Evolutionary conservation across 2,329 filamentous ascomycete genomes (phyloP).

Genomic region (Phialocephala sp.): DNA sequence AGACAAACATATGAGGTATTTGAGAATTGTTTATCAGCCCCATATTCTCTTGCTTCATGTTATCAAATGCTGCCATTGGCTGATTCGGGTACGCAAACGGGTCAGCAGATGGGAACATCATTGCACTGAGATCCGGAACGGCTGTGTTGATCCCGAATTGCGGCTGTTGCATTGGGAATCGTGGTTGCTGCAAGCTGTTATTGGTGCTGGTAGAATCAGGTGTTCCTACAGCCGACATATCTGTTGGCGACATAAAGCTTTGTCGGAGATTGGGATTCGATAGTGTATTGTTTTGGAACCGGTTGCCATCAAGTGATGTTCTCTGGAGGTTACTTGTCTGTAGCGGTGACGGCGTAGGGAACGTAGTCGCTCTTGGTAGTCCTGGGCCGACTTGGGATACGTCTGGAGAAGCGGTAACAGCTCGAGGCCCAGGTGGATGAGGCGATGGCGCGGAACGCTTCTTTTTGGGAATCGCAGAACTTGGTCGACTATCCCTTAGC

Average conservation of each 20-base stretch:
- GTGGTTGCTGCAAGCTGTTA: constrained; percentile 28
- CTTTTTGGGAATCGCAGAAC: constrained; percentile 51
- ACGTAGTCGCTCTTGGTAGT: constrained; percentile 36
- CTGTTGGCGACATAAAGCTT: constrained; percentile 36
- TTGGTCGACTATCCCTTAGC: constrained; percentile 59
- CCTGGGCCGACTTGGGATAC: constrained; percentile 23
- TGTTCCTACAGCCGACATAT: constrained; percentile 38
- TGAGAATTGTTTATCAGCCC: constrained; percentile 22
- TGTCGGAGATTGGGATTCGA: constrained; percentile 40
- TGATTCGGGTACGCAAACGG: constrained; percentile 80
- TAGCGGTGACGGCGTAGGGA: constrained; percentile 39
- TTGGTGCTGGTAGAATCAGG: constrained; percentile 34
- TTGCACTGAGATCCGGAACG: constrained; percentile 72
- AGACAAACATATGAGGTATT: constrained; percentile 36
- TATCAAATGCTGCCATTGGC: constrained; percentile 67
- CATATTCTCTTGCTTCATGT: constrained; percentile 41
- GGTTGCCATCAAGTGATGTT: constrained; percentile 39
- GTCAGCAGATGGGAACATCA: constrained; percentile 82
- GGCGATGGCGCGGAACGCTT: constrained; percentile 61
- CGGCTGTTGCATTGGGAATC: constrained; percentile 37
- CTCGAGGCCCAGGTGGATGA: constrained; percentile 38
- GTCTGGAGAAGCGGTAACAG: constrained; percentile 39
- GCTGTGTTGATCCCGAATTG: constrained; percentile 43
- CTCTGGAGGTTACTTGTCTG: constrained; percentile 33
- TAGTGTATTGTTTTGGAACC: constrained; percentile 33